phyloP scores from a whole-genome alignment of 176 grass and related monocot genomes.

The Alopecurus myosuroides region DNA sequence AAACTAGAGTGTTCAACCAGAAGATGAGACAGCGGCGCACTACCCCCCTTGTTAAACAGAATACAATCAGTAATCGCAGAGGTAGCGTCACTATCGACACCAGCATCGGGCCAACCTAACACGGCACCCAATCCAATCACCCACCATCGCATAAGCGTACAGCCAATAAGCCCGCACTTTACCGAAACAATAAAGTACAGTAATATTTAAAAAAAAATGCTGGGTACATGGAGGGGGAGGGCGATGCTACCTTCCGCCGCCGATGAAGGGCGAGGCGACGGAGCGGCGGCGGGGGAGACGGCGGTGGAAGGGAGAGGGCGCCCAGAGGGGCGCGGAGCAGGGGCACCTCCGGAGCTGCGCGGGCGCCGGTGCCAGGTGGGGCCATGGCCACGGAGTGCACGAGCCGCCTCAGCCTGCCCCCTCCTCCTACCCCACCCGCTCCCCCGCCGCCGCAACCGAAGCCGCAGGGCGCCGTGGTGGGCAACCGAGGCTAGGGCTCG shows the following conservation, averaged over 20 bases:
- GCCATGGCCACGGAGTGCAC: conserved; percentile 43
- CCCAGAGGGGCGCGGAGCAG: conserved; percentile 21
- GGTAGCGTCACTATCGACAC: not conserved
- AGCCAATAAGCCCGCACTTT: not conserved
- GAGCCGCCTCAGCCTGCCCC: conserved; percentile 46
- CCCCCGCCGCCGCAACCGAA: conserved; percentile 35
- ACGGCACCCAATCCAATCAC: not conserved
- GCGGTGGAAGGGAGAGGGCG: conserved; percentile 21
- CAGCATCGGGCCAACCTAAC: not conserved
- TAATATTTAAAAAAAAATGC: not conserved
- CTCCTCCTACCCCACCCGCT: conserved; percentile 13
- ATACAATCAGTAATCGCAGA: not conserved
- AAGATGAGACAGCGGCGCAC: conserved; percentile 5
- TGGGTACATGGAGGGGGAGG: not conserved
- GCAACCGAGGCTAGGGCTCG: conserved; percentile 13
- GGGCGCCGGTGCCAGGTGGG: conserved; percentile 26
- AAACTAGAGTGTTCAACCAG: not conserved
- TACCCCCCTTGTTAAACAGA: not conserved
- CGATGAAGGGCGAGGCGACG: conserved; percentile 19
- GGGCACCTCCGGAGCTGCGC: conserved; percentile 31
- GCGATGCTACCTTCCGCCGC: conserved; percentile 29
- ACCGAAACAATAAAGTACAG: not conserved
- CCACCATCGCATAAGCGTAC: not conserved
- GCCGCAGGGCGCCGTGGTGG: conserved; percentile 53
- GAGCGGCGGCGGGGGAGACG: conserved; percentile 13